Evolutionary conservation across 768 basidiomycete species (phyloP), one percentile per base, ranked within the genome.

Genomic region (Xerocomus brunneocitrinus): DNA sequence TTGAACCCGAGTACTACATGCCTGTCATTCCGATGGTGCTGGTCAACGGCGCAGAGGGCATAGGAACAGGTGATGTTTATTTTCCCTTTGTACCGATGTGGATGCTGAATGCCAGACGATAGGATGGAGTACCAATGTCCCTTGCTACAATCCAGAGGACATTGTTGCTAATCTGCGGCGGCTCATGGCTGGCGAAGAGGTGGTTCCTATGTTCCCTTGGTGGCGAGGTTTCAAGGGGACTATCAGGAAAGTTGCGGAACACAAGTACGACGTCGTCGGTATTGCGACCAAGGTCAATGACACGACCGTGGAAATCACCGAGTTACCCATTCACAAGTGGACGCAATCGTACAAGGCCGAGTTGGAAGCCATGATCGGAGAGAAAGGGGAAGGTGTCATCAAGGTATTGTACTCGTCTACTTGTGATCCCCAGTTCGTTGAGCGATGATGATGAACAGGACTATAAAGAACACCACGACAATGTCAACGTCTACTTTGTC

Each of bases 381-480:
- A 93, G 59, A 95, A 97, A 68, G 82, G 82, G 9, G 84, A 87
- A 16, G 84, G 89, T 3, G 67, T 79, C 19, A 79, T 97, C 73
- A 97, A 95, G 81, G 95, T 84, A 56, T 31, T 22, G 52, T 35
- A 35, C 5, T 14, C 10, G 4, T 52, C 28, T n/a, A 58, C 30
- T 35, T 22, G n/a, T n/a, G 4, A 12, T 3, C 27, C 30, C 13
- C 30, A 4, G 1, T 2, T 28, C 4, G 25, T 41, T 54, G 35
- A 66, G 5, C 9, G 4, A 34, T 8, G 25, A 36, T 10, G 47
- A 27, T 46, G 30, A 40, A 39, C 62, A 98, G 95, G 95, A 98
- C 67, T 99, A 93, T 74, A 92, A 91, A 71, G 97, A 98, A 66
- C 87, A 98, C 65, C 94, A 97, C 62, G 93, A 93, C 64, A 95